Percentiles rank a stretch among this genome's conserved stretches.
phyloP scores from a whole-genome alignment of 2,329 filamentous ascomycete species.

The Colletotrichum karsti region DNA sequence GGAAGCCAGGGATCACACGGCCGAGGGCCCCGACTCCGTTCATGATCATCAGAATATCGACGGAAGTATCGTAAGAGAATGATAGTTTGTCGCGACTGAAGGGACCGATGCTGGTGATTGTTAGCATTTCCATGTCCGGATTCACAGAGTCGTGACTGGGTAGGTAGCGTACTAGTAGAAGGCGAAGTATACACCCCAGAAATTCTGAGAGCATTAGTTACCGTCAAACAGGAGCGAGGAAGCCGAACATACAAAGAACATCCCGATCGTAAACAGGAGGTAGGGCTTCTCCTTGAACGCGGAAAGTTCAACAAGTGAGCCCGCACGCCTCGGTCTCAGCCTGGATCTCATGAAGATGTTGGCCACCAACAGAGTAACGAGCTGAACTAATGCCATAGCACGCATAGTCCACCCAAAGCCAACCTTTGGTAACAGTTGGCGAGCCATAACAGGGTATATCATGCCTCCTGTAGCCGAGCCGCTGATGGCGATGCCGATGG shows the following conservation, averaged over 20 bases:
- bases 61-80: constrained; percentile 44
- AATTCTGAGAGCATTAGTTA: constrained; percentile 43
- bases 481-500: constrained; percentile 64
- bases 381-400: constrained; percentile 73
- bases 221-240: constrained; percentile 17
- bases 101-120: constrained; percentile 64
- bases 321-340: constrained; percentile 32
- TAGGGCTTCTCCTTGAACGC: constrained; percentile 46
- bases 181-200: constrained; percentile 51
- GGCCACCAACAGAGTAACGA: constrained; percentile 73
- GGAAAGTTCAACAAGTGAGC: constrained; percentile 53
- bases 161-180: constrained; percentile 52
- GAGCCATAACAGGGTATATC: constrained; percentile 61
- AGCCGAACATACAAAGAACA: constrained; percentile 37
- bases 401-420: constrained; percentile 69
- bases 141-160: constrained; percentile 41
- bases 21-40: constrained; percentile 49
- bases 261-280: constrained; percentile 40
- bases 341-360: constrained; percentile 37
- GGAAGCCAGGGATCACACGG: constrained; percentile 44
- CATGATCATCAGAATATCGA: constrained; percentile 46
- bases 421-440: constrained; percentile 57
- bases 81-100: constrained; percentile 35
- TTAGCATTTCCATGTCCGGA: constrained; percentile 61
- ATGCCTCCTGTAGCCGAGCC: constrained; percentile 63